Percentiles rank a stretch among this genome's conserved stretches.
Conservation (phyloP, 2,329 filamentous ascomycete species). For the Aureobasidium sp. region DNA sequence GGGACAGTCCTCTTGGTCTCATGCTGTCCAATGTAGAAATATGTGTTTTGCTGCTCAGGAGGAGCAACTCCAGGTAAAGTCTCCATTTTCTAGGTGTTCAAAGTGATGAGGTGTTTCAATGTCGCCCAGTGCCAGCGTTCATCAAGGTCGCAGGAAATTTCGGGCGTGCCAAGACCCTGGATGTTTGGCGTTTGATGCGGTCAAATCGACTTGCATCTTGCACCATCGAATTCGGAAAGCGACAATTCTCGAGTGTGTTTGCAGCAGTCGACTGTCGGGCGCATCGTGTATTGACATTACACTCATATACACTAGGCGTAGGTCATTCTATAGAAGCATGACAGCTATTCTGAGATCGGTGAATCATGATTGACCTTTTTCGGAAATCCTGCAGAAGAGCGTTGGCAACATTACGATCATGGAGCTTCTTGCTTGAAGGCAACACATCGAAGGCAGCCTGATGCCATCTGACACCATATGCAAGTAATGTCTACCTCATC, state of each 20-base stretch:
- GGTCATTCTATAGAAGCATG: background rate
- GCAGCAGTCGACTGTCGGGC: too few species aligned
- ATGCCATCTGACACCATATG: background rate
- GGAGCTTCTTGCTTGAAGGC: background rate
- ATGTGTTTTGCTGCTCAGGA: conserved; percentile 34
- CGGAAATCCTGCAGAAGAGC: background rate
- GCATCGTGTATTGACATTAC: too few species aligned
- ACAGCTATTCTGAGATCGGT: background rate
- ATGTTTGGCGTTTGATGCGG: background rate
- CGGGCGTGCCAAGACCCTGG: background rate
- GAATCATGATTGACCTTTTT: background rate
- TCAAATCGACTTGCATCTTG: background rate
- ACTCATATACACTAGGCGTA: background rate
- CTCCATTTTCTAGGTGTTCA: conserved; percentile 5
- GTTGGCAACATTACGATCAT: background rate
- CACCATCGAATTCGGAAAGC: background rate
- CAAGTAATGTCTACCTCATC: background rate
- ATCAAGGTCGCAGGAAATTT: conserved; percentile 14
- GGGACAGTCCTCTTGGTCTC: conserved; percentile 56
- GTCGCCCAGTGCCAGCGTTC: background rate
- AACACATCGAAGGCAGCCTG: background rate
- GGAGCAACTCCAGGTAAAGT: conserved; percentile 14
- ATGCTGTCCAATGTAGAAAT: conserved; percentile 69
- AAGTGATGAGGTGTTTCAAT: background rate
- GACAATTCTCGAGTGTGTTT: too few species aligned